Evolutionary conservation across 2,329 filamentous ascomycete genomes (phyloP), one percentile per base, ranked within the genome.

Genomic region (Fusarium papillatum): DNA sequence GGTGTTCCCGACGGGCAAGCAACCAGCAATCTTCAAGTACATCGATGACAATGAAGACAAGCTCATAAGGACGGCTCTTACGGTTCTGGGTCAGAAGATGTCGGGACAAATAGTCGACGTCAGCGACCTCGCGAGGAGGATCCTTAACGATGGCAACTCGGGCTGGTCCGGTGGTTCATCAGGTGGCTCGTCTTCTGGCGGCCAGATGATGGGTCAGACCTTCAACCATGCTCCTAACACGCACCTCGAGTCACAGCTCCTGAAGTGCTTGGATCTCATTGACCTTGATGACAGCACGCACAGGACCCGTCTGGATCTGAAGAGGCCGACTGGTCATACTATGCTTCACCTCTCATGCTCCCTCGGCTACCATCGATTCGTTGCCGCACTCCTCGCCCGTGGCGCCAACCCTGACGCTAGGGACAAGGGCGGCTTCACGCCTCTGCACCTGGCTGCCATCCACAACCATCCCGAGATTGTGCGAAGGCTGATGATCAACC

Each of bases 261-360:
- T 97, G 75, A 93, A 90, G 76, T 92, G 94, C 69, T 86, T 97
- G n/a, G 94, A 96, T 77, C 87, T 95, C 55, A 93, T 96, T 79
- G 94, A 96, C 81, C 87, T 95, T 31, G 93, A 95, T 80, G 93
- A 95, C 77, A 95, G 90, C 80, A 89, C 92, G 6, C 89, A 93
- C 73, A 88, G 89, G 77, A 90, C 93, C 17, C 90, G 89, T 31
- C 90, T 94, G 73, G 94, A 97, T 80, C 85, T 93, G 63, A 89
- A 89, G 77, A 84, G 86, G 74, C 84, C 90, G 2, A 94, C 91
- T 16, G 95, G 95, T 1, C 94, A 96, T 80, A 95, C 94, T 2
- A 93, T 97, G 89, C 89, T 97, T 72, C 95, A 97, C 79, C 87
- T 96, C 73, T 94, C 94, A 3, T 94, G 92, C 77, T 93, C 93